Conservation (phyloP, 306 rosid genomes). For the Dryas octopetala region DNA sequence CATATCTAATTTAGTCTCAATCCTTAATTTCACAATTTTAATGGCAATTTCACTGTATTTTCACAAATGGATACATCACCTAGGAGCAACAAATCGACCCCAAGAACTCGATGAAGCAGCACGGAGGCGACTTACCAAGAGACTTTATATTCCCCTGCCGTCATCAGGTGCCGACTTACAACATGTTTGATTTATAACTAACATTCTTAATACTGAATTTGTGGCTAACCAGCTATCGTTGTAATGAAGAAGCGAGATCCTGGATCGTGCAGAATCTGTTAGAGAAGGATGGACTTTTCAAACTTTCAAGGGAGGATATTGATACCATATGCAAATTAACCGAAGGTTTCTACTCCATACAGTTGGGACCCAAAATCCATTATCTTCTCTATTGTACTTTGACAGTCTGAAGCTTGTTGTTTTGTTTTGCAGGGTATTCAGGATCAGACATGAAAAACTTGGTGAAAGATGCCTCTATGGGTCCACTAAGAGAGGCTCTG, state of each 20-base stretch:
- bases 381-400: constrained; percentile 20
- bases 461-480: constrained; percentile 94
- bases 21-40: constrained; percentile 8
- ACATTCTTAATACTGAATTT: constrained; percentile 10
- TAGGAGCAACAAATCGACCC: constrained; percentile 97
- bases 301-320: constrained; percentile 60
- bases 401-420: constrained; percentile 13
- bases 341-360: constrained; percentile 51
- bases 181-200: constrained; percentile 8
- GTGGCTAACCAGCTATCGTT: constrained; percentile 33
- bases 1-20: constrained; percentile 1
- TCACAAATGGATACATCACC: constrained; percentile 27
- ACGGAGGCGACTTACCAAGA: constrained; percentile 84
- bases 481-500: constrained; percentile 91
- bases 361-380: constrained; percentile 11
- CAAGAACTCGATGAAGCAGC: constrained; percentile 99
- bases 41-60: constrained; percentile 12
- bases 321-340: constrained; percentile 65
- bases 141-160: constrained; percentile 92
- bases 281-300: constrained; percentile 78
- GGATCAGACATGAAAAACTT: constrained; percentile 97
- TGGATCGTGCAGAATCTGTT: constrained; percentile 71
- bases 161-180: constrained; percentile 59
- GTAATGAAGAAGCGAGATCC: constrained; percentile 77
- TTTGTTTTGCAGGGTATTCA: constrained; percentile 64